Base-by-base conservation (phyloP, 176 grass and related monocot species). In the Secale cereale region DNA sequence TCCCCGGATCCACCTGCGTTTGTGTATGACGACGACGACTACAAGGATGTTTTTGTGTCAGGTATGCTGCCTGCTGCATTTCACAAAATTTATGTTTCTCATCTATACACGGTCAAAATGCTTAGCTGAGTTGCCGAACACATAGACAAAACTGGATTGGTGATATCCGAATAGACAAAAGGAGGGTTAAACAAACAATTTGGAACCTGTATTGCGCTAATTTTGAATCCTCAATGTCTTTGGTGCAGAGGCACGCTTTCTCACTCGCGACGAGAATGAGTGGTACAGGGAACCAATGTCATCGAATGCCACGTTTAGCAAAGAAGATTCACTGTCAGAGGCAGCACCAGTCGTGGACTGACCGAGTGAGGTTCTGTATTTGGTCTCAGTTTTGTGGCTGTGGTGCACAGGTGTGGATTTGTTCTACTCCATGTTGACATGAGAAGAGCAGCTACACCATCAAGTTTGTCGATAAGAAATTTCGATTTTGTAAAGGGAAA, bases 31-130 rank as follows among this genome's bases (percentile, higher is more conserved):
- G 97, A 99, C 69, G 94, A 92, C 4, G 97, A 99, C 60, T 96
- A 99, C 57, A 94, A 94, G 87, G 94, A 99, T 89, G 92, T 96
- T 71, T 99, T 94, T 61, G 86, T 92, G 15, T 99, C 97, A 78
- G 97, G 97, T 99, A 97, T 78, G 73, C 64, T 83, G n/a, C 30
- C 8, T 68, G 16, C 27, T 57, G 9, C 81, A 80, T 10, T 74
- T 48, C 8, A 39, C 17, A 62, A 17, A 10, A 56, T 70, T 3
- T 60, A 16, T 50, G n/a, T 48, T 22, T 32, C 2, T 40, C 30
- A 32, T 40, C 45, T 77, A 12, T 27, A 6, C 74, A 68, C 4
- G 23, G 64, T n/a, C 14, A 64, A 63, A 75, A 65, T 2, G 22
- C 4, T 46, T 46, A 25, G 10, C 28, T 57, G 32, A 20, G 39